Evolutionary conservation across 1,139 yeast species (phyloP), one percentile per base, ranked within the genome.

Genomic region (Kodamaea suecica): DNA sequence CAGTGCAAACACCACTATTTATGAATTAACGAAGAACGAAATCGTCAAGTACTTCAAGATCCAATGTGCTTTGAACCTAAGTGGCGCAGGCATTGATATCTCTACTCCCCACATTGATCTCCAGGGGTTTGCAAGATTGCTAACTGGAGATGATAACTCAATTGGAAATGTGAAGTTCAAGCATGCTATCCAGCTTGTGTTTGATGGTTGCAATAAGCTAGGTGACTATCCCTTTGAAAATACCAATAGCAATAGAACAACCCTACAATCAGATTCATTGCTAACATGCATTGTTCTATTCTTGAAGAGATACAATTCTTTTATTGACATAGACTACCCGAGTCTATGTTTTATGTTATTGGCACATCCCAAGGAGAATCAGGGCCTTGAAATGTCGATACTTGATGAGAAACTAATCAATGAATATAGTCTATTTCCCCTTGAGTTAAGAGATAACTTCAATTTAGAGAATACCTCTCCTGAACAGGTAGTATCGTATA

Each of bases 211-310:
- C 15, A 23, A 24, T 2, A 33, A 25, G 10, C 11, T 34, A 3
- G 41, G 38, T 11, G 38, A 38, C 25, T 38, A 26, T 23, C 41
- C 41, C 4, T 38, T 34, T 16, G n/a, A 35, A 4, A 30, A 19
- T 17, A 14, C 28, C 5, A 25, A 15, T 9, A 21, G 23, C 5
- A 23, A 29, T 4, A 3, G 17, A 12, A 21, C 23, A 10, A 16
- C 35, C 10, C 14, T 38, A 4, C 23, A 29, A 6, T 17, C 36
- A 2, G 37, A 30, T 23, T 23, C 38, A 7, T 27, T 38, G 21
- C 14, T 35, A 4, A 20, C 30, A 9, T 21, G 36, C 23, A 24
- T 27, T 5, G 36, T 33, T 8, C 30, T 38, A 7, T 30, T 31
- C 13, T 14, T 31, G 17, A 27, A 26, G 19, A 27, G 30, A 27